Percentiles rank a stretch among this genome's conserved stretches.
phyloP scores from a whole-genome alignment of 495 filamentous ascomycete genomes.

The Xylaria acuta region DNA sequence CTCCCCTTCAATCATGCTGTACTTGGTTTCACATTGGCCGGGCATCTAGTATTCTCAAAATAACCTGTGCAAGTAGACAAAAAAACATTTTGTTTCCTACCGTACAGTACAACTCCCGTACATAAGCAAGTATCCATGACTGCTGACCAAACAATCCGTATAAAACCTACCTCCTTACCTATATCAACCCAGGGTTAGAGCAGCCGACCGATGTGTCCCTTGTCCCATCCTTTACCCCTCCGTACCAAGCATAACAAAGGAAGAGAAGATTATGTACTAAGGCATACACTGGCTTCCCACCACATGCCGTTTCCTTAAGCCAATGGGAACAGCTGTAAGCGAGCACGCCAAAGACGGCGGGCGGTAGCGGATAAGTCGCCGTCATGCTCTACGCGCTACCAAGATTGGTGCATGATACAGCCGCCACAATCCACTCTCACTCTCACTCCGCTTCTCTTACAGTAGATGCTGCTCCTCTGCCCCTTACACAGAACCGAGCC shows the following conservation, averaged over 20 bases:
- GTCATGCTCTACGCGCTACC: slow-evolving; percentile 2
- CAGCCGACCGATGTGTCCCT: slow-evolving; percentile 12
- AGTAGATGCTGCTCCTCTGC: background rate
- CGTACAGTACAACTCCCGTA: background rate
- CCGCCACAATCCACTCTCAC: slow-evolving; percentile 7
- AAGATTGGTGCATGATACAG: slow-evolving; percentile 11
- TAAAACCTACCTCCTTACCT: background rate
- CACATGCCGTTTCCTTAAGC: background rate
- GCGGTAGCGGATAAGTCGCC: slow-evolving; percentile 8
- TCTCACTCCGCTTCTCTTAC: background rate
- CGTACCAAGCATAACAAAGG: slow-evolving; percentile 16
- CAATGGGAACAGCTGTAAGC: background rate
- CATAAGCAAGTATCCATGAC: background rate
- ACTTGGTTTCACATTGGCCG: background rate
- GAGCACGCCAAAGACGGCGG: background rate
- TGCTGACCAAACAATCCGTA: slow-evolving; percentile 10
- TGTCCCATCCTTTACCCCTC: slow-evolving; percentile 14
- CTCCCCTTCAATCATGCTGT: background rate
- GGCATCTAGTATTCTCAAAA: background rate
- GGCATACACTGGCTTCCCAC: slow-evolving; percentile 1
- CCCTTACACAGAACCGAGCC: background rate
- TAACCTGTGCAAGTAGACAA: background rate
- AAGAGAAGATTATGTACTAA: slow-evolving; percentile 2
- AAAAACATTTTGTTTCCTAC: background rate
- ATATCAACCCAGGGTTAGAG: slow-evolving; percentile 5